A percentile compares a stretch with the other conserved stretches of the same genome.
Evolutionary conservation across 441 rosid species (phyloP).

Genomic region (Mallotus repandus): DNA sequence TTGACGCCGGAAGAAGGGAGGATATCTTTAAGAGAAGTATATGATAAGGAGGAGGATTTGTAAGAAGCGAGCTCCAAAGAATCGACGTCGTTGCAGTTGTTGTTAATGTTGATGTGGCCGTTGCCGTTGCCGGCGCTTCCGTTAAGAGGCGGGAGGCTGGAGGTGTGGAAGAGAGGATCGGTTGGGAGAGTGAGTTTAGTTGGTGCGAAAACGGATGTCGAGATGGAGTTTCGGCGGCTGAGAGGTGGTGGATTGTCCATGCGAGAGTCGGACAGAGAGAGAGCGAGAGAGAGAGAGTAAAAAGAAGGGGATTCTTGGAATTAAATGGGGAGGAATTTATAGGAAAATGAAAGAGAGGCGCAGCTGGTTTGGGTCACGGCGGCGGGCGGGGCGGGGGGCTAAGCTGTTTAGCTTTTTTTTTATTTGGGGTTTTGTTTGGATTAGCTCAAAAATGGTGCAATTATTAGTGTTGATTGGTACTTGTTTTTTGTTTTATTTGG

Average conservation of each 20-base stretch:
- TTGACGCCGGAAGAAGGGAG: constrained; percentile 45
- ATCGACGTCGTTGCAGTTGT: constrained; percentile 14
- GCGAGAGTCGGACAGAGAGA: neutral
- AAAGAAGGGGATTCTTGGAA: neutral
- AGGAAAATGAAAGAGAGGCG: neutral
- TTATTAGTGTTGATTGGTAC: neutral
- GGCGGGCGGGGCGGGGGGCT: neutral
- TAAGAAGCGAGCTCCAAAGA: constrained; percentile 43
- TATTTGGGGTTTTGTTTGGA: too few relatives aligned
- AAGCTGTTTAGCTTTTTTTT: too few relatives aligned
- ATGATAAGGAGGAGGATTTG: constrained; percentile 35
- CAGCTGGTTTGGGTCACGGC: neutral
- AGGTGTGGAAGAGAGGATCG: constrained; percentile 32
- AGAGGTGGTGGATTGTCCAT: constrained; percentile 35
- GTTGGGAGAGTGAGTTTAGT: constrained; percentile 27
- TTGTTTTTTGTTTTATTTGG: neutral
- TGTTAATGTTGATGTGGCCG: neutral
- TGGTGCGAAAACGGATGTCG: constrained; percentile 29
- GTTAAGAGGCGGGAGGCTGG: constrained; percentile 33
- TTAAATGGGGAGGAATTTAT: neutral
- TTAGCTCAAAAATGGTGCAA: neutral
- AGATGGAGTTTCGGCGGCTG: constrained; percentile 55
- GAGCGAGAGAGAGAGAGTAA: too few relatives aligned
- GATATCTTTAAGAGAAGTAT: constrained; percentile 78
- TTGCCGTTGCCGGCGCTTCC: neutral